Evolutionary conservation across 768 basidiomycete species (phyloP), one percentile per base, ranked within the genome.

Genomic region (Galerina sulciceps): DNA sequence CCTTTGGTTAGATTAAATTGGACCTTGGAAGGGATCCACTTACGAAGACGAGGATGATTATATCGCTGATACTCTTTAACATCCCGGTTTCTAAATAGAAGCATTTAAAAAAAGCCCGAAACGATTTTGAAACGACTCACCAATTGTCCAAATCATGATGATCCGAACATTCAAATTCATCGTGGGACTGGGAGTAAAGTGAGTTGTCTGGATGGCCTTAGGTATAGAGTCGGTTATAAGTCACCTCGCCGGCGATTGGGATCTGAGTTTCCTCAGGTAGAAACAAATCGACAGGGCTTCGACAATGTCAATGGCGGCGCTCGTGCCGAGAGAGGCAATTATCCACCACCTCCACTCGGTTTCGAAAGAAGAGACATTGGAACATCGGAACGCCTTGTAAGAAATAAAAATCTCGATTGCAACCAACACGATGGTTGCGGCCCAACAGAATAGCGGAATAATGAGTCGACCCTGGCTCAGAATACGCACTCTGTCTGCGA

Each of bases 401-500:
- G 36, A 56, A 23, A 56, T 36, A 34, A 40, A 56, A 10, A 56
- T 26, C 37, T 56, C 46, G 11, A 56, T 23, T 10, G 22, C 55
- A 42, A 48, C 38, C 14, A 41, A 2, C 20, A n/a, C 38, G 18
- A 34, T 20, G 9, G 55, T 11, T 9, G 55, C 37, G 1, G 41
- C 2, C 51, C 52, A 53, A 42, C 58, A 59, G 6, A 53, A 2
- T 4, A 40, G 5, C 3, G 58, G 51, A 14, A 54, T 41, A 8
- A 54, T 4, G 0, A 59, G 20, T 15, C 46, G 44, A 15, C 58
- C 58, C n/a, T 49, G 44, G 18, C 58, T 54, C 34, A 59, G 38
- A 18, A 59, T 13, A 20, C 58, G 26, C 13, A 59, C 44, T 17
- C 58, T 43, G 26, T 59, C 58, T 42, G 58, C 58, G 26, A 59